These are phyloP conservation scores for Fusarium sp. DNA, from an alignment of 2,329 filamentous ascomycete species.

Conservation along the genomic window DNA sequence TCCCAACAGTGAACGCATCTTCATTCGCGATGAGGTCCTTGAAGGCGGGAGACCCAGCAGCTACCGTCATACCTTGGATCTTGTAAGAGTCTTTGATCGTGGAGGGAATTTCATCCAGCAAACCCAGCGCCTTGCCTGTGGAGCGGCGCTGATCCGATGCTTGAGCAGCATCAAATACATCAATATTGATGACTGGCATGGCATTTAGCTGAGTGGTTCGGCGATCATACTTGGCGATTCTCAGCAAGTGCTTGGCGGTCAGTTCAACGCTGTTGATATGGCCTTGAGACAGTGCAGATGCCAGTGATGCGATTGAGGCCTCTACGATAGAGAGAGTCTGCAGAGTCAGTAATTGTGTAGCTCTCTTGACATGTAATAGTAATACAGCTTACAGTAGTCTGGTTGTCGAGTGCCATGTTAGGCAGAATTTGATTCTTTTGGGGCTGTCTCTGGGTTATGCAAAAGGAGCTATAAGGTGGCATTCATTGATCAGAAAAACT, in stretches of 20 bases:
- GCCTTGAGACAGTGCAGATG: neutral
- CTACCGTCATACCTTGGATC: slow-evolving; percentile 61
- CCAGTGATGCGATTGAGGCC: neutral
- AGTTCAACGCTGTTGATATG: neutral
- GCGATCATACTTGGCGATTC: slow-evolving; percentile 6
- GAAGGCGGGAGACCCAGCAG: slow-evolving; percentile 65
- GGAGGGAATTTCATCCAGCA: neutral
- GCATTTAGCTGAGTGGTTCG: neutral
- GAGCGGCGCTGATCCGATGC: neutral
- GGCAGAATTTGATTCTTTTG: neutral
- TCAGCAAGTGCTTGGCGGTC: neutral
- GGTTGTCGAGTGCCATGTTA: neutral
- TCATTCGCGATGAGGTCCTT: slow-evolving; percentile 57
- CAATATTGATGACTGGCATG: neutral
- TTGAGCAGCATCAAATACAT: neutral
- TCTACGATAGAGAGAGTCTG: neutral
- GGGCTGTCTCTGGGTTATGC: neutral
- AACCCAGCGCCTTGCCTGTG: neutral
- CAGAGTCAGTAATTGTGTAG: neutral
- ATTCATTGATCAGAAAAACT: neutral
- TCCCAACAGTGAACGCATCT: slow-evolving; percentile 60
- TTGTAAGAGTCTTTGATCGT: slow-evolving; percentile 68
- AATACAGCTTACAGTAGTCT: neutral
- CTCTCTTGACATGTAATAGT: accelerated
- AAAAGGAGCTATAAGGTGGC: neutral